Base-by-base conservation (phyloP, 805 yeast genomes). In the Wickerhamomyces canadensis region DNA sequence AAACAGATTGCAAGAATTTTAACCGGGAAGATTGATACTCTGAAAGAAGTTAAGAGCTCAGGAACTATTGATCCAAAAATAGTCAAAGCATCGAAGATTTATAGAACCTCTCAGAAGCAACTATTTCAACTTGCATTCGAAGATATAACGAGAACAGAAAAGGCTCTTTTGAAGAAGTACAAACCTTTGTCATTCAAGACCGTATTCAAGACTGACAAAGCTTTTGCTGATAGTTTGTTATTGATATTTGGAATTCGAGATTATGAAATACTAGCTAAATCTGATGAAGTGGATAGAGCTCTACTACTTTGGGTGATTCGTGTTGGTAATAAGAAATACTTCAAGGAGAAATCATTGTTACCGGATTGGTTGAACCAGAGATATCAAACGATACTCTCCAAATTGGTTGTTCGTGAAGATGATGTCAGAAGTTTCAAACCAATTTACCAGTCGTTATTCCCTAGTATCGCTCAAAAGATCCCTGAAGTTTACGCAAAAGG, bases 231-330 rank as follows among this genome's bases (percentile, higher is more conserved):
- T 43, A 68, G 84, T 3, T 56, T 83, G 17, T 54, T 77, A 11
- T 55, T 77, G 19, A 62, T 75, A 1, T 70, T 79, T 52, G 89
- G 87, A 8, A 67, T 76, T 10, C 57, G 71, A 4, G 64, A 67
- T 16, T 77, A 70, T 47, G 79, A 75, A 5, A 77, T 74, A 32
- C 48, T 83, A 13, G 29, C 40, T 7, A 49, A 69, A 2, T 63
- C 72, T 30, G 64, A 68, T 29, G 65, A 76, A 32, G 60, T 76
- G 40, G 80, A 78, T 38, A 82, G 79, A 46, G 71, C 73, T 3
- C 62, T 84, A 56, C 55, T 80, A 16, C 56, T 84, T 27, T 84
- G 81, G 76, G 61, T 83, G 19, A 73, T 83, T 25, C 66, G 87
- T 47, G 70, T 75, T 40, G 61, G 66, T 39, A 81, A 79, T 52